Percentiles rank a stretch among this genome's conserved stretches.
These are phyloP conservation scores for Mortierella hygrophila DNA, from an alignment of 192 early-diverging fungal genomes.

Conservation along the genomic window DNA sequence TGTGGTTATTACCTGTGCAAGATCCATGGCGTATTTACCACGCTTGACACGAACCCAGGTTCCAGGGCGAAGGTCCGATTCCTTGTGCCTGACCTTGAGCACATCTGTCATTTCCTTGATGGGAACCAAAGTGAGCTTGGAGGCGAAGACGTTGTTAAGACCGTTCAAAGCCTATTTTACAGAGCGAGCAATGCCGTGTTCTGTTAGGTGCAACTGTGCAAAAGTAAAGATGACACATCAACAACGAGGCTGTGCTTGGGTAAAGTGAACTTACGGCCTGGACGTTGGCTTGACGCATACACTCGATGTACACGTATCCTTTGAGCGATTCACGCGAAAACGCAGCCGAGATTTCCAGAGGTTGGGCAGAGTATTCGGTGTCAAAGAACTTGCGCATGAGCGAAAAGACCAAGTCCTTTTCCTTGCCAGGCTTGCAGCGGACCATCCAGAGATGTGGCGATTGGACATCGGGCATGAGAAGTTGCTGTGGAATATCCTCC, in stretches of 20 bases:
- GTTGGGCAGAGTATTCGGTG: conserved; percentile 67
- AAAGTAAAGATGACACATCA: neutral
- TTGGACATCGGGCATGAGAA: conserved; percentile 86
- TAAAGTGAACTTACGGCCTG: conserved; percentile 59
- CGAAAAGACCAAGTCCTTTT: conserved; percentile 86
- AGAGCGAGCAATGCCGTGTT: neutral
- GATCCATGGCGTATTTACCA: conserved; percentile 94
- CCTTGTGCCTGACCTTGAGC: conserved; percentile 79
- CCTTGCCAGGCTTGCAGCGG: conserved; percentile 87
- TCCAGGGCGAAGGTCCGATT: conserved; percentile 71
- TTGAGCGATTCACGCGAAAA: conserved; percentile 87
- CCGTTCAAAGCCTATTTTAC: conserved; percentile 72
- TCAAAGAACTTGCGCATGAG: conserved; percentile 85
- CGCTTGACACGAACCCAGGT: conserved; percentile 92
- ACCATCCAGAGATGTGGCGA: conserved; percentile 96
- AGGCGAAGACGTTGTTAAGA: conserved; percentile 80
- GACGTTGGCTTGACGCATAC: conserved; percentile 82
- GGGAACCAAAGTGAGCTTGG: conserved; percentile 84
- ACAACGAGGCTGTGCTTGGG: neutral
- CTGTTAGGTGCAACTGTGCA: neutral
- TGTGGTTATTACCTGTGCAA: conserved; percentile 79
- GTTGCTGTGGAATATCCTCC: conserved; percentile 79
- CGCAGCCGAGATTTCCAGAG: conserved; percentile 81
- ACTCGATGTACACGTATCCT: conserved; percentile 96
- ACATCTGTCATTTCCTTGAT: conserved; percentile 94